A percentile compares a stretch with the other conserved stretches of the same genome.
phyloP scores from a whole-genome alignment of 805 yeast genomes.

The Starmerella scarabaei region DNA sequence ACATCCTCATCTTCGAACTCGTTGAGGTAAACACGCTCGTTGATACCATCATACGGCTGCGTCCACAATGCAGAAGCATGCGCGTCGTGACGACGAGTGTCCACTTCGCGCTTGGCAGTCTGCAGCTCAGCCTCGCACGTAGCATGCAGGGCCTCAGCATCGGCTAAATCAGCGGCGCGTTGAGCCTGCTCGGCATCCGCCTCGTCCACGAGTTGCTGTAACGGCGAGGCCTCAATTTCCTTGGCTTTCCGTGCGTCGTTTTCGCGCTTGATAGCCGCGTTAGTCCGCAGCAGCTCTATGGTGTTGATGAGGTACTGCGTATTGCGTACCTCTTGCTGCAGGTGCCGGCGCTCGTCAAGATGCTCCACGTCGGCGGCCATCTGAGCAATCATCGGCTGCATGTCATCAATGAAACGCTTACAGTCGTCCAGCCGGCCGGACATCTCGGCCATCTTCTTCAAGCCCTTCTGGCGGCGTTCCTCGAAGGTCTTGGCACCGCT shows the following conservation, averaged over 20 bases:
- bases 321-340: conserved; percentile 55
- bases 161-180: conserved; percentile 6
- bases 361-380: conserved; percentile 71
- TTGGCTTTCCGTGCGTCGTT: background rate
- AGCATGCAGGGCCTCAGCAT: conserved; percentile 8
- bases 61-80: background rate
- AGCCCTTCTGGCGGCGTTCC: conserved; percentile 59
- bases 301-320: conserved; percentile 65
- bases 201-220: conserved; percentile 7
- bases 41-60: background rate
- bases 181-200: conserved; percentile 4
- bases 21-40: background rate
- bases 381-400: conserved; percentile 61
- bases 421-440: conserved; percentile 55
- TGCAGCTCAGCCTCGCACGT: conserved; percentile 12
- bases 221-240: background rate
- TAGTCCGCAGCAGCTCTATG: conserved; percentile 36
- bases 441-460: conserved; percentile 63
- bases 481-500: conserved; percentile 94
- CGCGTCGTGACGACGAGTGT: background rate
- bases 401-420: conserved; percentile 55
- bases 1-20: background rate
- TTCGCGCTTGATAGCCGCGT: conserved; percentile 2
- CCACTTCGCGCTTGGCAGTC: conserved; percentile 3
- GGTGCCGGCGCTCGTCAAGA: conserved; percentile 51